These are phyloP conservation scores for Mucor mucedo DNA, from an alignment of 371 early-diverging fungal genomes.

Conservation along the genomic window DNA sequence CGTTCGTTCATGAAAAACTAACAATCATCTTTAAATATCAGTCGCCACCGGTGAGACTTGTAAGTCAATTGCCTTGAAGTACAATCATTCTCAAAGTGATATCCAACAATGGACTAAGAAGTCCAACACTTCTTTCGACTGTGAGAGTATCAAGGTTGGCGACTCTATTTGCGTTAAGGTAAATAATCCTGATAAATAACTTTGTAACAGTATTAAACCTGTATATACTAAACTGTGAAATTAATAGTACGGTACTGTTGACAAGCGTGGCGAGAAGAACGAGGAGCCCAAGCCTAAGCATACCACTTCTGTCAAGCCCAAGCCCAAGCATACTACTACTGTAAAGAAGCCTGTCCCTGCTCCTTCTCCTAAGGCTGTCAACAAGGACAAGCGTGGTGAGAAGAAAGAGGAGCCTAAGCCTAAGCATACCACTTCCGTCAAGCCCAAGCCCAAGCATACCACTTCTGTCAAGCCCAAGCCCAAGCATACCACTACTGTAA, in stretches of 20 bases:
- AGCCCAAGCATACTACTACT: too few relatives aligned
- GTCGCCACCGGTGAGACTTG: background rate
- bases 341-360: too few relatives aligned
- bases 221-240: background rate
- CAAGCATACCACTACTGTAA: background rate
- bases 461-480: background rate
- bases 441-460: too few relatives aligned
- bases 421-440: background rate
- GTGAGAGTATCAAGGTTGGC: background rate
- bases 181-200: background rate
- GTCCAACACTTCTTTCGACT: background rate
- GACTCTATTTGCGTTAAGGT: background rate
- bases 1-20: background rate
- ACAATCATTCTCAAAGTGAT: background rate
- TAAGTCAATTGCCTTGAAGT: background rate
- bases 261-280: background rate
- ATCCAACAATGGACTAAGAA: slow-evolving; percentile 1
- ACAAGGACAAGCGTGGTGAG: too few relatives aligned
- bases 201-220: background rate
- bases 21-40: background rate
- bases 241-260: background rate
- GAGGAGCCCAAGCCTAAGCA: background rate
- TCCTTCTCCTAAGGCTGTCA: too few relatives aligned
- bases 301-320: too few relatives aligned
- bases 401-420: background rate